Conservation (phyloP, 2,329 filamentous ascomycete genomes). For the Colletotrichum scovillei region DNA sequence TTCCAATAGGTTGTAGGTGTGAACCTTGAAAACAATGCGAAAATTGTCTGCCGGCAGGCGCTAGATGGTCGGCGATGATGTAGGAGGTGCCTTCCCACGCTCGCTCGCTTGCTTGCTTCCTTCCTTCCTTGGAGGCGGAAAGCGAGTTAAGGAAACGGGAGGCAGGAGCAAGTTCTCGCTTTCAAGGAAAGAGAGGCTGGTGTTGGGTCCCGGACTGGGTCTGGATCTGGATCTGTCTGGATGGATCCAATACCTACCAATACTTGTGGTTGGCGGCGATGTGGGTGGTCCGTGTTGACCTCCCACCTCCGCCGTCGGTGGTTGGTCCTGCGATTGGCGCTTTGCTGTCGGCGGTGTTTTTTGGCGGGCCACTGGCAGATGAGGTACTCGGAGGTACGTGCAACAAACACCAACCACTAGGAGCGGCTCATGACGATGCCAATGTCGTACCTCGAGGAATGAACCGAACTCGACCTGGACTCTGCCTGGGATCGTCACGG, state of each 20-base stretch:
- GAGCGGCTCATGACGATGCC: not conserved
- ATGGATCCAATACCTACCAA: not conserved
- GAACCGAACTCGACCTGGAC: constrained; percentile 7
- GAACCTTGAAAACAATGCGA: not conserved
- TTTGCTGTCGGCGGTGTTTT: not conserved
- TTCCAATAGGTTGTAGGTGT: too few relatives aligned
- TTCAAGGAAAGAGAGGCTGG: not conserved
- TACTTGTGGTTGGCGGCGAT: constrained; percentile 2
- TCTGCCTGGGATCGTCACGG: not conserved
- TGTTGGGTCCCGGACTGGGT: not conserved
- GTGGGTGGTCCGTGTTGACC: constrained; percentile 13
- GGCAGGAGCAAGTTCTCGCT: not conserved
- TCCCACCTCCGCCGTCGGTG: not conserved
- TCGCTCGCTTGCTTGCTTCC: too few relatives aligned
- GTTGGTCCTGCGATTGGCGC: not conserved
- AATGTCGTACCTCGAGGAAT: not conserved
- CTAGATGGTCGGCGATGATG: not conserved
- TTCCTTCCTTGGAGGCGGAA: not conserved
- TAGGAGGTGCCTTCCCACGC: not conserved
- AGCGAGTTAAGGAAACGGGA: not conserved
- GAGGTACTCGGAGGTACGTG: constrained; percentile 10
- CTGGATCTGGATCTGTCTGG: not conserved
- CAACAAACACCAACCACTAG: not conserved
- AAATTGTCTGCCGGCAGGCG: not conserved
- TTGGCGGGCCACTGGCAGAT: not conserved